phyloP scores from a whole-genome alignment of 2,329 filamentous ascomycete genomes.

The Diplodia intermedia region DNA sequence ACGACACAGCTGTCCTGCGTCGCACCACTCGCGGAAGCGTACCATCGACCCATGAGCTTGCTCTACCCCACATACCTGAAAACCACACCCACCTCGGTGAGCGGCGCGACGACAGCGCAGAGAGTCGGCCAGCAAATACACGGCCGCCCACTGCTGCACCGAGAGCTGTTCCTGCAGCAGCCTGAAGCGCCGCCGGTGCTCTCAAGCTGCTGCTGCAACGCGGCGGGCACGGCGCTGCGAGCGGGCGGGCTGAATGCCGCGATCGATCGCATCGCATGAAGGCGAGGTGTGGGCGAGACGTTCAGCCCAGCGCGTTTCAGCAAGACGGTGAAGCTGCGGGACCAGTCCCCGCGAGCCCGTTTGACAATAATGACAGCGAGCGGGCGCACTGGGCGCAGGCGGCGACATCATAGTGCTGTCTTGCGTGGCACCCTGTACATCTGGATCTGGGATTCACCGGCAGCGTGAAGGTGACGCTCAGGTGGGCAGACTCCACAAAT shows the following conservation, averaged over 20 bases:
- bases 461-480: conserved; percentile 25
- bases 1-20: conserved; percentile 24
- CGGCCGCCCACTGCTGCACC: background rate
- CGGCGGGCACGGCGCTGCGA: background rate
- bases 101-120: conserved; percentile 20
- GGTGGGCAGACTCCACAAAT: conserved; percentile 27
- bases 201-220: background rate
- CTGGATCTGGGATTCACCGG: conserved; percentile 31
- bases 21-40: conserved; percentile 22
- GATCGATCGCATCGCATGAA: conserved; percentile 24
- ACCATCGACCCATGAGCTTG: conserved; percentile 24
- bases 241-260: conserved; percentile 2
- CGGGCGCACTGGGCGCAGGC: conserved; percentile 21
- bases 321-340: conserved; percentile 30
- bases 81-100: conserved; percentile 16
- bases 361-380: conserved; percentile 28
- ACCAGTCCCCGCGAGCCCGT: conserved; percentile 19
- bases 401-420: conserved; percentile 31
- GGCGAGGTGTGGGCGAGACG: conserved; percentile 22
- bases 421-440: conserved; percentile 31
- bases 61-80: conserved; percentile 24
- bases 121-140: background rate
- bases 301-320: conserved; percentile 27
- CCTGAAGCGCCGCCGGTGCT: background rate
- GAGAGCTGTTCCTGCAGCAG: background rate